Evolutionary conservation across 345 rosid genomes (phyloP).

Genomic region (Pistacia vera): DNA sequence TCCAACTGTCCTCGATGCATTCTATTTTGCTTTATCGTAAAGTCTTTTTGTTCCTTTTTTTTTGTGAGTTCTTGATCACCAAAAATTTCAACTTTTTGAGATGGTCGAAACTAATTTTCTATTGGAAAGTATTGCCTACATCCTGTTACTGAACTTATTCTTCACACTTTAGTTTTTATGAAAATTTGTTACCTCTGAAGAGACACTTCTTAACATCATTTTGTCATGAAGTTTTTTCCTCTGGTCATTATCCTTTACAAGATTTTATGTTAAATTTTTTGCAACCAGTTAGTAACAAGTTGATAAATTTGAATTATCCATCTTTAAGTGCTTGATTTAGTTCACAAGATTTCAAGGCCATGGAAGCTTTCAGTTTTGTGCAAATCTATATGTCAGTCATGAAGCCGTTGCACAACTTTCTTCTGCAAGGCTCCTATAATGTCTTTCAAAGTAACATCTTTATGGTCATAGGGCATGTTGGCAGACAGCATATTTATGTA

Average conservation of each 20-base stretch:
- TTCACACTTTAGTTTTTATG: not conserved
- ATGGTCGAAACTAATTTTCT: not conserved
- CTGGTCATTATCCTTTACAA: not conserved
- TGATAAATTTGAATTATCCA: not conserved
- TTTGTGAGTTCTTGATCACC: not conserved
- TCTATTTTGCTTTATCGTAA: not conserved
- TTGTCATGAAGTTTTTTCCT: not conserved
- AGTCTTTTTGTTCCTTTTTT: not conserved
- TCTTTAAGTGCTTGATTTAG: not conserved
- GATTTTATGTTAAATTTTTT: not conserved
- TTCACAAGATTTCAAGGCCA: not conserved
- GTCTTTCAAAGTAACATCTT: not conserved
- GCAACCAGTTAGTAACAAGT: not conserved
- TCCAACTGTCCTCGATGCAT: not conserved
- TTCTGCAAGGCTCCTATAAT: not conserved
- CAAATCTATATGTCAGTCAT: not conserved
- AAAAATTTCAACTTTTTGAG: not conserved
- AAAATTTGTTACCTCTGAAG: not conserved
- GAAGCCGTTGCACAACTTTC: not conserved
- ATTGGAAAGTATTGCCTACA: not conserved
- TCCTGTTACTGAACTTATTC: too few relatives aligned
- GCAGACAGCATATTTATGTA: not conserved
- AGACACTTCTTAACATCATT: not conserved
- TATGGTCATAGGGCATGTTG: not conserved
- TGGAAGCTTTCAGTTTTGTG: too few relatives aligned